A percentile compares a stretch with the other conserved stretches of the same genome.
phyloP scores from a whole-genome alignment of 176 grass and related monocot species.

The sorghum (Sorghum bicolor) region DNA sequence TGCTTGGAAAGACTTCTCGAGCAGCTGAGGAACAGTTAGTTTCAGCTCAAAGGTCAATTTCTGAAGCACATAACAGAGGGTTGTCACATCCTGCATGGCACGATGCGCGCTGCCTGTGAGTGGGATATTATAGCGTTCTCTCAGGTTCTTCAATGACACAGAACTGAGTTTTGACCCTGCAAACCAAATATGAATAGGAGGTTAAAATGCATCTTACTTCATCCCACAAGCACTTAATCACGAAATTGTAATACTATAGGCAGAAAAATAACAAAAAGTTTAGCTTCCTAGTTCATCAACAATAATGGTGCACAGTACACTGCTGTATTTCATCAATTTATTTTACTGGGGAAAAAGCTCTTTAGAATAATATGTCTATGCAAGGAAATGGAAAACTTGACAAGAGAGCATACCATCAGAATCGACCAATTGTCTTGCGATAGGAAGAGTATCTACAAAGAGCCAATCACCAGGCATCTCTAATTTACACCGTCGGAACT shows the following conservation, averaged over 20 bases:
- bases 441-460: slow-evolving; percentile 72
- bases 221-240: background rate
- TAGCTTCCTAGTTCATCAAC: slow-evolving; percentile 11
- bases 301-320: background rate
- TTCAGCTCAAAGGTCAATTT: slow-evolving; percentile 73
- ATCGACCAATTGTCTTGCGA: slow-evolving; percentile 54
- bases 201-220: background rate
- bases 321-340: background rate
- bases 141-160: slow-evolving; percentile 35
- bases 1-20: slow-evolving; percentile 53
- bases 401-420: slow-evolving; percentile 45
- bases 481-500: slow-evolving; percentile 53
- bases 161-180: slow-evolving; percentile 63
- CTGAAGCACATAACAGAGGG: slow-evolving; percentile 65
- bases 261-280: slow-evolving; percentile 24
- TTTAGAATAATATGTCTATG: slow-evolving; percentile 11
- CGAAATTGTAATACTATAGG: background rate
- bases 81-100: slow-evolving; percentile 70
- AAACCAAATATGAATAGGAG: slow-evolving; percentile 20
- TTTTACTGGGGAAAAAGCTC: slow-evolving; percentile 18
- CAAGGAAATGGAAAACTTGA: slow-evolving; percentile 23
- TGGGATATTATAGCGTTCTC: slow-evolving; percentile 52
- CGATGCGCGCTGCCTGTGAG: slow-evolving; percentile 50
- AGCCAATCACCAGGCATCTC: slow-evolving; percentile 75
- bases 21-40: slow-evolving; percentile 56